Evolutionary conservation across 345 rosid genomes (phyloP).

Genomic region (Pugionium cornutum): DNA sequence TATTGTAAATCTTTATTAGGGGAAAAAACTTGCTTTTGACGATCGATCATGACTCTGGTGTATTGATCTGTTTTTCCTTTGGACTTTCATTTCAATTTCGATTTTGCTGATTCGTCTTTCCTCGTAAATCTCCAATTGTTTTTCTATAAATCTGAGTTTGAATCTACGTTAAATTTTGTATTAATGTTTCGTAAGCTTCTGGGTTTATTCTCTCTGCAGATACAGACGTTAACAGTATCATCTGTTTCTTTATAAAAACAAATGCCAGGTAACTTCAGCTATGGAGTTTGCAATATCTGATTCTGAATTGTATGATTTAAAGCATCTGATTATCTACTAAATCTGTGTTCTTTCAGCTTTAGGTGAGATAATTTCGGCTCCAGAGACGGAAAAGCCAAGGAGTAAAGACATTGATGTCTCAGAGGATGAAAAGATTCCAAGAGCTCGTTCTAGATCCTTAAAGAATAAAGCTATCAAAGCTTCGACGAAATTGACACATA

Average conservation of each 20-base stretch:
- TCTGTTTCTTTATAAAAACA: conserved; percentile 5
- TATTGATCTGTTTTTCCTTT: conserved; percentile 31
- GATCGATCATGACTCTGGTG: conserved; percentile 25
- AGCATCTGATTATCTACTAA: not conserved
- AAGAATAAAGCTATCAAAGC: conserved; percentile 85
- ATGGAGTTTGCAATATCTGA: conserved; percentile 3
- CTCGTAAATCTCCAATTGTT: not conserved
- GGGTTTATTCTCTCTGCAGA: conserved; percentile 39
- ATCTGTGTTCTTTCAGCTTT: conserved; percentile 9
- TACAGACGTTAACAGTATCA: conserved; percentile 16
- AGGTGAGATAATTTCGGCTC: conserved; percentile 48
- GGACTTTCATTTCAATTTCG: conserved; percentile 7
- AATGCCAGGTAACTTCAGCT: conserved; percentile 57
- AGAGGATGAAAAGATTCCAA: conserved; percentile 63
- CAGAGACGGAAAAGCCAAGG: conserved; percentile 50
- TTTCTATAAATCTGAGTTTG: conserved; percentile 33
- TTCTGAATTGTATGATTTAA: not conserved
- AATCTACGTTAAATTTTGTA: conserved; percentile 10
- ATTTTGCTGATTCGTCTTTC: conserved; percentile 5
- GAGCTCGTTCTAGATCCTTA: conserved; percentile 55
- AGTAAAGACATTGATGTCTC: conserved; percentile 54
- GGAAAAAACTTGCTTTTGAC: not conserved
- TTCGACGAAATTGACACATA: conserved; percentile 65
- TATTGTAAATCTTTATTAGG: not conserved
- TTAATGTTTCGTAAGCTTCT: conserved; percentile 12